A percentile compares a stretch with the other conserved stretches of the same genome.
phyloP scores from a whole-genome alignment of 805 yeast species.

The Saccharomycopsis amapae region DNA sequence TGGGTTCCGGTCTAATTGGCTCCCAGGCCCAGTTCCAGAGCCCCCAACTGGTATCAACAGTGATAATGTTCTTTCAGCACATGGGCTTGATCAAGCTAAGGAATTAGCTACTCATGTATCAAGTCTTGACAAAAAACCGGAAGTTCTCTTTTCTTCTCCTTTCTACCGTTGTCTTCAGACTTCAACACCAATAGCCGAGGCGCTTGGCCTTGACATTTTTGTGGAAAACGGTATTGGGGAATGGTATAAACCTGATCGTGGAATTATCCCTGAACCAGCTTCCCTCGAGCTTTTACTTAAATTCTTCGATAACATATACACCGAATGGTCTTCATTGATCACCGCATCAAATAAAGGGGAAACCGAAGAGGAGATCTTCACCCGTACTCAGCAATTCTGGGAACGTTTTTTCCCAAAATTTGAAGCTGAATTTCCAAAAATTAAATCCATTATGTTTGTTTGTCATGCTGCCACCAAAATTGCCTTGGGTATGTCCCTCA shows the following conservation, averaged over 20 bases:
- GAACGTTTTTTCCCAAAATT: slow-evolving; percentile 48
- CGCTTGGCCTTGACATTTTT: slow-evolving; percentile 48
- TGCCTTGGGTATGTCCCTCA: slow-evolving; percentile 72
- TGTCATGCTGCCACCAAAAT: slow-evolving; percentile 94
- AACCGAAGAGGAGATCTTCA: slow-evolving; percentile 58
- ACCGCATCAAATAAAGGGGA: slow-evolving; percentile 67
- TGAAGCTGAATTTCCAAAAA: slow-evolving; percentile 49
- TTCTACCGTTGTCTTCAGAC: slow-evolving; percentile 89
- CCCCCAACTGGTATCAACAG: slow-evolving; percentile 86
- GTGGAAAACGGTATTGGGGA: slow-evolving; percentile 87
- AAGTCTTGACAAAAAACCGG: slow-evolving; percentile 40
- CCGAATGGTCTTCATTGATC: slow-evolving; percentile 46
- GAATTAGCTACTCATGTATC: slow-evolving; percentile 62
- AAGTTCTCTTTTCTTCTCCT: slow-evolving; percentile 71
- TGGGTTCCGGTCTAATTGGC: slow-evolving; percentile 73
- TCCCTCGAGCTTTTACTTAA: slow-evolving; percentile 37
- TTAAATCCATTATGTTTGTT: slow-evolving; percentile 60
- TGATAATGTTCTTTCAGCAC: slow-evolving; percentile 82
- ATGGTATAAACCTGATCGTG: slow-evolving; percentile 75
- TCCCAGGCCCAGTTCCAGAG: slow-evolving; percentile 60
- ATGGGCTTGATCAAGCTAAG: slow-evolving; percentile 81
- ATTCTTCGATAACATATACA: slow-evolving; percentile 45
- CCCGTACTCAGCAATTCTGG: slow-evolving; percentile 53
- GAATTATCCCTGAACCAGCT: slow-evolving; percentile 65
- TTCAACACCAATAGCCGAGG: slow-evolving; percentile 57